Evolutionary conservation across 441 rosid species (phyloP), one percentile per base, ranked within the genome.

Genomic region (Rhodomyrtus psidioides): DNA sequence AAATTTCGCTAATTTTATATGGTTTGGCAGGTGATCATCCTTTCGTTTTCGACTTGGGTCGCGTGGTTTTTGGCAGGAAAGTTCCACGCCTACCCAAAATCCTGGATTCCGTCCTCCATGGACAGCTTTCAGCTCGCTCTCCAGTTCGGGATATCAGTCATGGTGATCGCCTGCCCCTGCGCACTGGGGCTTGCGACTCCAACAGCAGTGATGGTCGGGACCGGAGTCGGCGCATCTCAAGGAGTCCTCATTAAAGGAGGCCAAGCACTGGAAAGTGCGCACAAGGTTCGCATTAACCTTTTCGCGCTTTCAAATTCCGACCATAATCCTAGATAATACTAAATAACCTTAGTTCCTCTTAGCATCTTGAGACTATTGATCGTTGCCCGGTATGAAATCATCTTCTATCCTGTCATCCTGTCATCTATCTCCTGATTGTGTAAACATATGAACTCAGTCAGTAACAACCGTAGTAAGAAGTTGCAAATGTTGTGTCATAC

Each of bases 81-180:
- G 88, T 90, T 94, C 51, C 94, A 94, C 74, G 92, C 93, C 79
- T 96, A 97, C 91, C 98, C 98, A 21, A 89, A 90, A 87, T 92
- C 97, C 39, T 95, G 98, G 98, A 94, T 97, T 55, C 98, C 99
- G 46, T 89, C 93, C 87, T 94, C 98, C 39, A 94, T 95, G 98
- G 99, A 95, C 89, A 94, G 97, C 86, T 97, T 97, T 59, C 93
- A 97, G 90, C 96, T 97, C 55, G 95, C 98, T 55, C 96, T 96
- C 59, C 98, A 97, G 89, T 96, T 97, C 23, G 99, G 99, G 59
- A 97, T 97, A 87, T 94, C 99, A 17, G 99, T 97, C 57, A 95
- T 96, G 98, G 99, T 97, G 85, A 96, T 97, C 83, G 98, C 99
- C 53, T 97, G 99, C 85, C 99, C 98, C 28, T 97, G 99, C 87